These are phyloP conservation scores for Xylaria longipes DNA, from an alignment of 495 filamentous ascomycete genomes.

Conservation along the genomic window DNA sequence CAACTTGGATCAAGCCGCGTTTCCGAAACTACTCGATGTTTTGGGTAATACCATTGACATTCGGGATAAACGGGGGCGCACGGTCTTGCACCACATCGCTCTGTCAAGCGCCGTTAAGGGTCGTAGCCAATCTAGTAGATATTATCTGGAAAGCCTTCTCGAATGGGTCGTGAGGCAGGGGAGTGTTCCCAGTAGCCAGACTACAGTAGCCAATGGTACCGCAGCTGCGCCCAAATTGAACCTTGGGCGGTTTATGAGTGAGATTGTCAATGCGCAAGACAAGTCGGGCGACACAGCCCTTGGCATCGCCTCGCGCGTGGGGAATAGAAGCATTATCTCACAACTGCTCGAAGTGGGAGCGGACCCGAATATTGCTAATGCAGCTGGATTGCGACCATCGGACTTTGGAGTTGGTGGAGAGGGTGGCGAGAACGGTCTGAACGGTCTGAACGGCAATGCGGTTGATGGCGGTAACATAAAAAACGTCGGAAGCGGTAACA, in stretches of 20 bases:
- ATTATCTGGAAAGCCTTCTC: conserved; percentile 90
- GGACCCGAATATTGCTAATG: conserved; percentile 86
- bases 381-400: conserved; percentile 80
- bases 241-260: conserved; percentile 88
- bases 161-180: conserved; percentile 92
- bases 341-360: conserved; percentile 93
- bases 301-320: conserved; percentile 88
- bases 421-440: conserved; percentile 51
- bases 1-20: conserved; percentile 80
- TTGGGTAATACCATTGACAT: conserved; percentile 91
- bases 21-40: conserved; percentile 84
- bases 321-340: conserved; percentile 87
- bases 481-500: conserved; percentile 45
- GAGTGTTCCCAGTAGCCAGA: conserved; percentile 61
- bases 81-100: conserved; percentile 94
- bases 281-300: conserved; percentile 92
- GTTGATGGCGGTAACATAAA: conserved; percentile 37
- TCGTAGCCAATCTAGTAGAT: conserved; percentile 79
- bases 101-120: conserved; percentile 93
- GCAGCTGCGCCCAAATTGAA: conserved; percentile 68
- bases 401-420: conserved; percentile 89
- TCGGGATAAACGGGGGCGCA: conserved; percentile 84
- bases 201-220: conserved; percentile 38
- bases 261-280: conserved; percentile 93
- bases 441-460: conserved; percentile 33